Conservation (phyloP, 1,284 basidiomycete species). For the Polyporus tsugae region DNA sequence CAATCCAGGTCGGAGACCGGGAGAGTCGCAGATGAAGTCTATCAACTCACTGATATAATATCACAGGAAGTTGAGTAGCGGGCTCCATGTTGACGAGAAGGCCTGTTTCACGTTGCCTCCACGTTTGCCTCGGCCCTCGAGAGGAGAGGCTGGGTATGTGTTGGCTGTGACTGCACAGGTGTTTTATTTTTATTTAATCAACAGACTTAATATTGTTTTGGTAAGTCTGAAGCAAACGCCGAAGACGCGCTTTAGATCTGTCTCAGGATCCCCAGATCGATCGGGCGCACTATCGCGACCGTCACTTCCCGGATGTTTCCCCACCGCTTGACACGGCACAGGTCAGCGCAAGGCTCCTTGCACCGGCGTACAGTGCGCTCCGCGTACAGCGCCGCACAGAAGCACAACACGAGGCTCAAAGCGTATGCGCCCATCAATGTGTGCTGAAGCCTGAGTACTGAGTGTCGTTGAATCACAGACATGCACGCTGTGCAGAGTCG, state of each 20-base stretch:
- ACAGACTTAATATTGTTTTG: neutral
- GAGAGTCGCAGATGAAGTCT: too few species aligned
- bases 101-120: neutral
- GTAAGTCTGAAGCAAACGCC: neutral
- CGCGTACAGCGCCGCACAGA: neutral
- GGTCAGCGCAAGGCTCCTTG: neutral
- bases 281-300: neutral
- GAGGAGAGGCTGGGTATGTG: neutral
- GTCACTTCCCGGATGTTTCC: neutral
- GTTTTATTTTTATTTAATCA: neutral
- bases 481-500: neutral
- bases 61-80: conserved; percentile 11
- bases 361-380: neutral
- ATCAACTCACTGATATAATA: conserved; percentile 18
- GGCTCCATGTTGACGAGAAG: conserved; percentile 6
- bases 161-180: neutral
- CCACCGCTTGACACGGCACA: neutral
- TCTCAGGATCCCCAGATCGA: neutral
- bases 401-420: conserved; percentile 1
- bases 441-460: too few species aligned
- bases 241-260: conserved; percentile 1
- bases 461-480: neutral
- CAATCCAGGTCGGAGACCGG: neutral
- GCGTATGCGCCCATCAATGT: neutral
- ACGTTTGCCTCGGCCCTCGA: too few species aligned